These are phyloP conservation scores for Aspergillus bridgeri DNA, from an alignment of 495 filamentous ascomycete genomes.

Conservation along the genomic window DNA sequence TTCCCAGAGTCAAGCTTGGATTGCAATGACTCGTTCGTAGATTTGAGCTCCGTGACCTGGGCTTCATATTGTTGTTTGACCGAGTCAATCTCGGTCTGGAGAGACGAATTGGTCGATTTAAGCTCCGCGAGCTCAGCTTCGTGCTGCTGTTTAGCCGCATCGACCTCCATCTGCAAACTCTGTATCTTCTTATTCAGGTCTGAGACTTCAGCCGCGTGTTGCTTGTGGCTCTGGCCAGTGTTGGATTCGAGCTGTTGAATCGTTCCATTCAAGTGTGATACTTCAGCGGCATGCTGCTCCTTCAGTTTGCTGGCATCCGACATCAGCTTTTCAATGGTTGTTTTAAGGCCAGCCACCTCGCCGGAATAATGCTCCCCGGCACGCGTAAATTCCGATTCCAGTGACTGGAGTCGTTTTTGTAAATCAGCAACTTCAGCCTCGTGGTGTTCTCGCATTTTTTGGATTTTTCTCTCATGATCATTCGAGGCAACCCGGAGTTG, in stretches of 20 bases:
- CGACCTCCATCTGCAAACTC: constrained; percentile 38
- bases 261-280: constrained; percentile 53
- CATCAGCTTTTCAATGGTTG: constrained; percentile 53
- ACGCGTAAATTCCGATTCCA: constrained; percentile 61
- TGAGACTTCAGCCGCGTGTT: constrained; percentile 28
- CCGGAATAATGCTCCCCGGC: constrained; percentile 47
- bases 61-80: constrained; percentile 36
- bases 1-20: constrained; percentile 8
- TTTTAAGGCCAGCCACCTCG: constrained; percentile 55
- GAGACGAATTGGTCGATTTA: constrained; percentile 5
- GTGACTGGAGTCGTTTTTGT: constrained; percentile 52
- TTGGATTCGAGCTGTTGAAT: constrained; percentile 53
- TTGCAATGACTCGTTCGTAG: constrained; percentile 45
- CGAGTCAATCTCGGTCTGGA: constrained; percentile 55
- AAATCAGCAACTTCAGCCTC: constrained; percentile 63
- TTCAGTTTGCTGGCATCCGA: constrained; percentile 52
- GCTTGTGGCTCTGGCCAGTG: constrained; percentile 47
- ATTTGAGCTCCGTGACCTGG: constrained; percentile 15
- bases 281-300: constrained; percentile 51
- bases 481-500: constrained; percentile 48
- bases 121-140: constrained; percentile 12
- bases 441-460: constrained; percentile 46
- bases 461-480: constrained; percentile 46
- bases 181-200: constrained; percentile 27
- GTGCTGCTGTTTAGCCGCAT: constrained; percentile 7